These are phyloP conservation scores for Saccharum hybrid DNA, from an alignment of 202 grass and related monocot genomes.

Conservation along the genomic window DNA sequence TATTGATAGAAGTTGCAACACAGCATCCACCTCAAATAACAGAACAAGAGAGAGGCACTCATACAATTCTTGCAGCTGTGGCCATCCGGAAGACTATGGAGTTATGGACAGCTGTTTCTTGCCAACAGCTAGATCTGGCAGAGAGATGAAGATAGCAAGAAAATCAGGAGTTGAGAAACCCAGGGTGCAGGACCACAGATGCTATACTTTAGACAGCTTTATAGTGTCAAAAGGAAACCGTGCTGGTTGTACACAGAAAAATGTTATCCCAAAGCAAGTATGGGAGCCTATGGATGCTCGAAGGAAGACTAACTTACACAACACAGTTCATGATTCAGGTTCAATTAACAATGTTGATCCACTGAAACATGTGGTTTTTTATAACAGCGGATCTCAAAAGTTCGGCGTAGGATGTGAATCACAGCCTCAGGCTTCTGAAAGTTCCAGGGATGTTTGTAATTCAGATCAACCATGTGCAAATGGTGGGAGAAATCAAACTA, in stretches of 20 bases:
- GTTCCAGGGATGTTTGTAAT: constrained; percentile 40
- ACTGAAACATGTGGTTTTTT: constrained; percentile 38
- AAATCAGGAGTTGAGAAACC: constrained; percentile 58
- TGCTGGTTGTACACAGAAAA: constrained; percentile 61
- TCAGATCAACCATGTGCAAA: constrained; percentile 34
- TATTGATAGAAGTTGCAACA: constrained; percentile 50
- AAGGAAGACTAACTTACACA: constrained; percentile 58
- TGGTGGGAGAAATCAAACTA: constrained; percentile 29
- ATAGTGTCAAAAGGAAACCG: constrained; percentile 46
- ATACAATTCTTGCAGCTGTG: constrained; percentile 66
- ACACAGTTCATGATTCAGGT: constrained; percentile 39
- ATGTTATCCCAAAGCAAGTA: constrained; percentile 70
- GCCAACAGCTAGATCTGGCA: constrained; percentile 45
- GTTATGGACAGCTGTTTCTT: constrained; percentile 40
- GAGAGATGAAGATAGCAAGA: constrained; percentile 61
- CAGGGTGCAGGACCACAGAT: constrained; percentile 55
- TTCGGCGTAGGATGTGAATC: constrained; percentile 29
- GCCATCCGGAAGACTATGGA: constrained; percentile 52
- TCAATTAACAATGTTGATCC: constrained; percentile 37
- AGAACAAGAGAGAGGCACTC: constrained; percentile 65
- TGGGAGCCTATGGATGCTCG: constrained; percentile 82
- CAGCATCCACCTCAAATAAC: constrained; percentile 50
- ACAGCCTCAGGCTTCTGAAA: constrained; percentile 42
- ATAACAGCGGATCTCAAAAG: constrained; percentile 42
- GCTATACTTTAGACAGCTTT: constrained; percentile 48